These are phyloP conservation scores for Actinomortierella wolfii DNA, from an alignment of 371 early-diverging fungal species.

Conservation along the genomic window DNA sequence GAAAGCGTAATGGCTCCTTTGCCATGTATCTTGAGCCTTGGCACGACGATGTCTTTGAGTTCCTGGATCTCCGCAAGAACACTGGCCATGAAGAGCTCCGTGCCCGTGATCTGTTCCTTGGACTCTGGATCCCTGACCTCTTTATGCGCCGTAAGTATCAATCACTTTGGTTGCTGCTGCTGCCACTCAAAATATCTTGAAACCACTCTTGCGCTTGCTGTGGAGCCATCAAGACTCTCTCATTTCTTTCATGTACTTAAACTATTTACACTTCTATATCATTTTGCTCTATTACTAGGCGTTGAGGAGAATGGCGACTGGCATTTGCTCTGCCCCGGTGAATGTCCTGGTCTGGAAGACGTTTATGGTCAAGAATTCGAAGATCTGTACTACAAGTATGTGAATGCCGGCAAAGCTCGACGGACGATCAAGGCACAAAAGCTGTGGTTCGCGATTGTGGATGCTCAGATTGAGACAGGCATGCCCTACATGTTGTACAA, in stretches of 20 bases:
- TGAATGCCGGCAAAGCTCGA: constrained; percentile 81
- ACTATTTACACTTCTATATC: too few species aligned
- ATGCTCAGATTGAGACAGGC: constrained; percentile 99
- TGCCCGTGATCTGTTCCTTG: constrained; percentile 98
- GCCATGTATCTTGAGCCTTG: constrained; percentile 99
- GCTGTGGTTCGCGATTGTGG: constrained; percentile 98
- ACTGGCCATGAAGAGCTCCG: constrained; percentile 98
- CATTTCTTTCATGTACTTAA: too few species aligned
- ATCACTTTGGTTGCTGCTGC: too few species aligned
- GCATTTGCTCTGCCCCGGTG: constrained; percentile 98
- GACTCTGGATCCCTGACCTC: constrained; percentile 98
- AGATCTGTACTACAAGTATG: constrained; percentile 89
- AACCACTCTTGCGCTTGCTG: too few species aligned
- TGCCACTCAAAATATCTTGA: too few species aligned
- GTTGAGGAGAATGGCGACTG: constrained; percentile 97
- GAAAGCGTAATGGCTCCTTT: constrained; percentile 98
- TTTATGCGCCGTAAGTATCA: constrained; percentile 90
- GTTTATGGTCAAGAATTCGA: constrained; percentile 97
- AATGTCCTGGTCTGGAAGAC: constrained; percentile 93
- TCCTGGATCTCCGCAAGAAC: constrained; percentile 98
- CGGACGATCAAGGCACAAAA: constrained; percentile 95
- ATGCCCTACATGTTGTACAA: constrained; percentile 99
- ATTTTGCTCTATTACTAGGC: too few species aligned
- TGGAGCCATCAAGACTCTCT: too few species aligned
- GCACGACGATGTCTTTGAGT: constrained; percentile 99